These are phyloP conservation scores for Parafenestella ontariensis DNA, from an alignment of 2,329 filamentous ascomycete species.

Conservation along the genomic window DNA sequence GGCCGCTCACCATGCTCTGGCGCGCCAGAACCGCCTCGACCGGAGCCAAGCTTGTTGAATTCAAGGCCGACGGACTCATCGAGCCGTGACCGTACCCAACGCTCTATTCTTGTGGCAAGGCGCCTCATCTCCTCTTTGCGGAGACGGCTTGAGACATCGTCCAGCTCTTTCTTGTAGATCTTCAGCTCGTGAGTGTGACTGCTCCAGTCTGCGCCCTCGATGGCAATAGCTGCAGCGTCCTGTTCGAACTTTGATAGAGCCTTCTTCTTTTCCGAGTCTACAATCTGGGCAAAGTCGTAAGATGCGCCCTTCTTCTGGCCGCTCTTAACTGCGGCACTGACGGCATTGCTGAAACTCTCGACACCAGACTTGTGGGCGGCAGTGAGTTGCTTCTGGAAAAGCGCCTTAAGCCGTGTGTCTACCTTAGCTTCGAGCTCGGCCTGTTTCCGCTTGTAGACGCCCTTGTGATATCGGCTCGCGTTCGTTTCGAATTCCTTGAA, in stretches of 20 bases:
- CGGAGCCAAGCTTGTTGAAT: conserved; percentile 94
- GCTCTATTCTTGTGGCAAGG: conserved; percentile 86
- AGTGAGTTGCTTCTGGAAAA: conserved; percentile 87
- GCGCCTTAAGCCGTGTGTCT: conserved; percentile 82
- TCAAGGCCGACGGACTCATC: conserved; percentile 88
- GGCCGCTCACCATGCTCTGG: conserved; percentile 78
- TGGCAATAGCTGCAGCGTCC: conserved; percentile 75
- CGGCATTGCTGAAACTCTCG: conserved; percentile 82
- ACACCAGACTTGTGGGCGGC: conserved; percentile 91
- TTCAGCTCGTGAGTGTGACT: conserved; percentile 81
- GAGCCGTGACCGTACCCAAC: conserved; percentile 89
- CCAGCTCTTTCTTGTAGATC: conserved; percentile 88
- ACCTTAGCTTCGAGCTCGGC: conserved; percentile 85
- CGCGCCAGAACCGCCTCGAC: conserved; percentile 80
- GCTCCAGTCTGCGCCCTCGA: conserved; percentile 85
- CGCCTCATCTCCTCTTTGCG: conserved; percentile 96
- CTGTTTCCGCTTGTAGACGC: conserved; percentile 86
- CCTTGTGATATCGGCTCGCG: conserved; percentile 95
- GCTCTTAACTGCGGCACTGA: conserved; percentile 83
- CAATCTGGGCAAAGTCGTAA: conserved; percentile 96
- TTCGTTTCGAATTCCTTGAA: conserved; percentile 87
- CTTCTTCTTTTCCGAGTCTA: conserved; percentile 79
- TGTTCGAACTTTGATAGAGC: conserved; percentile 77
- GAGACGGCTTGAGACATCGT: conserved; percentile 82
- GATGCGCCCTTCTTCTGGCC: conserved; percentile 89